Base-by-base conservation (phyloP, 164 flowering plant genomes). In the Cinnamomum micranthum region DNA sequence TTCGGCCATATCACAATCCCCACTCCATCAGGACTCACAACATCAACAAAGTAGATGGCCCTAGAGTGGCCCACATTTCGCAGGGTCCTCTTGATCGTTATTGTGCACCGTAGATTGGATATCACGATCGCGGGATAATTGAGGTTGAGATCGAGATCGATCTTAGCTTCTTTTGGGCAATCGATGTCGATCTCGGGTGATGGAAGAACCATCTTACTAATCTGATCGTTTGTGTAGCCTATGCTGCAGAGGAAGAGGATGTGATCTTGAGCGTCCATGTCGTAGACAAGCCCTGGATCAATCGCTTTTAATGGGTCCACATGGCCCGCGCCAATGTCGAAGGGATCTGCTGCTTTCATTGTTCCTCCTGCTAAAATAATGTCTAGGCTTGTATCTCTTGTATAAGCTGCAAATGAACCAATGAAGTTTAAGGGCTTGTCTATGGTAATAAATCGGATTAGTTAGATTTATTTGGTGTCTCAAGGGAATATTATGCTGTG, bases 321-420 rank as follows among this genome's bases (percentile, higher is more conserved):
- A 72, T 91, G 93, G 71, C 96, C 96, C 6, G 88, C 89, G 10
- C 96, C 93, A 10, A 88, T 64, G 83, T 88, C 96, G 9, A 91
- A 91, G 2, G 92, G 84, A 73, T 86, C 82, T 0, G 83, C 75
- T 1, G 68, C 74, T 75, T 87, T 80, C 75, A 65, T 75, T n/a
- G 88, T 74, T 68, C 90, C 92, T 9, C 88, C 90, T 0, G 83
- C 85, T 14, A 84, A 73, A 35, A 90, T 85, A 2, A 28, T 51
- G 72, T 88, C 90, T 2, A 20, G 55, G 59, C 72, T 80, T 35
- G 82, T 83, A 75, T 90, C 96, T 63, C 22, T 76, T 1, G 80
- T 86, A 65, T 81, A 77, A 47, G 93, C 93, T 90, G 88, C 5
- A n/a, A 52, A 6, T 12, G 28, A 51, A 63, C 20, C 4, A 41